A percentile compares a stretch with the other conserved stretches of the same genome.
Conservation (phyloP, 495 filamentous ascomycete genomes). For the Elaphomyces granulatus region DNA sequence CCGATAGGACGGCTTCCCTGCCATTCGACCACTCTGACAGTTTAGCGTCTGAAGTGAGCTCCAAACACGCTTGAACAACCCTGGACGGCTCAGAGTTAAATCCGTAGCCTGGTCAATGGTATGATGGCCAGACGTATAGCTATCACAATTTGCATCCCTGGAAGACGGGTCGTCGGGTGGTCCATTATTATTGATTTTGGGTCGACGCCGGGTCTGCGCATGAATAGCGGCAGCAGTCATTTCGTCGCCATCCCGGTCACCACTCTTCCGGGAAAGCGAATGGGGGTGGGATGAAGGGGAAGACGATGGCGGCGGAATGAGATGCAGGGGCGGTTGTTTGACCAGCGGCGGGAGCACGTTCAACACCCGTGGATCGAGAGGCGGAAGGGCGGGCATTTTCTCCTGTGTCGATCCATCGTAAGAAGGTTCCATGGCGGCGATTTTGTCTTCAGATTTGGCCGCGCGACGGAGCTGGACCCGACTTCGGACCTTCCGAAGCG, state of each 20-base stretch:
- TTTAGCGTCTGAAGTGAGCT: conserved; percentile 17
- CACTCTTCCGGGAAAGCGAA: conserved; percentile 11
- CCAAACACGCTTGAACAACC: conserved; percentile 20
- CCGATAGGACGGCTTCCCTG: too few species aligned
- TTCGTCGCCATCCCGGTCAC: conserved; percentile 19
- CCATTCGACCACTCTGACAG: too few species aligned
- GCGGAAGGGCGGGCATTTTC: conserved; percentile 19
- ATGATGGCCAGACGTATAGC: not conserved
- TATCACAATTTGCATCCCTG: conserved; percentile 1
- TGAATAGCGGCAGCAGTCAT: conserved; percentile 28
- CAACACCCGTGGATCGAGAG: too few species aligned
- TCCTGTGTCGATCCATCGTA: conserved; percentile 14
- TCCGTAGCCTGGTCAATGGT: not conserved
- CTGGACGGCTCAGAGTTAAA: conserved; percentile 11
- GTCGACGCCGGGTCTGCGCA: conserved; percentile 25
- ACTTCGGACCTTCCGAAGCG: conserved; percentile 34
- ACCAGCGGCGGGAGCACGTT: not conserved
- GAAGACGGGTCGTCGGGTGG: conserved; percentile 6
- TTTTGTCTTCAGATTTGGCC: conserved; percentile 29
- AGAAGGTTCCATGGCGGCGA: conserved; percentile 18
- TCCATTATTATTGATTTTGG: conserved; percentile 20
- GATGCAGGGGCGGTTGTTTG: not conserved
- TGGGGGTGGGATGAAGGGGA: conserved; percentile 26
- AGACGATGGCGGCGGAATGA: conserved; percentile 18
- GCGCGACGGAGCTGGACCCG: conserved; percentile 28